Evolutionary conservation across 768 basidiomycete genomes (phyloP).

Genomic region (Suillus decipiens): DNA sequence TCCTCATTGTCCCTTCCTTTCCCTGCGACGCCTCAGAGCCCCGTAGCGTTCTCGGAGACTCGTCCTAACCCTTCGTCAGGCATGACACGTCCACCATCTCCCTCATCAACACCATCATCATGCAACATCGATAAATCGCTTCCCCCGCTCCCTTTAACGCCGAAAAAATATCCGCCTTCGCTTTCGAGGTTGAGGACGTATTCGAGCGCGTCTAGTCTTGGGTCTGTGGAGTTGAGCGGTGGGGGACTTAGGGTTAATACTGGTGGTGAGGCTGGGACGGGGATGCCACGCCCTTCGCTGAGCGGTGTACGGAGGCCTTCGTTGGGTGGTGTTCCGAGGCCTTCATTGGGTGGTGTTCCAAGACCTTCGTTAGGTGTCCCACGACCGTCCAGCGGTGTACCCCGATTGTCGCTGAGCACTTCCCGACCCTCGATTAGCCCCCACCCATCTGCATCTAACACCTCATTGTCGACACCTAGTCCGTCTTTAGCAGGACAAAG

Average conservation of each 20-base stretch:
- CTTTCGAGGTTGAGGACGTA: slow-evolving; percentile 35
- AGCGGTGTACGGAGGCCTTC: slow-evolving; percentile 16
- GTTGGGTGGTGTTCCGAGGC: slow-evolving; percentile 12
- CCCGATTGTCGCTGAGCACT: slow-evolving; percentile 29
- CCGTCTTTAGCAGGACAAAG: slow-evolving; percentile 1
- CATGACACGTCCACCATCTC: slow-evolving; percentile 22
- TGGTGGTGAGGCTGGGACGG: slow-evolving; percentile 10
- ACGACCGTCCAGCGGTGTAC: slow-evolving; percentile 21
- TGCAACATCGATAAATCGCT: slow-evolving; percentile 33
- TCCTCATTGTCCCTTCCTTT: slow-evolving; percentile 33
- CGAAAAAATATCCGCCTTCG: slow-evolving; percentile 22
- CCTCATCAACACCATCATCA: slow-evolving; percentile 26
- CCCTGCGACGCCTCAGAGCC: slow-evolving; percentile 29
- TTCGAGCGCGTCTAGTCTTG: slow-evolving; percentile 27
- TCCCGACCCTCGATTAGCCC: slow-evolving; percentile 23
- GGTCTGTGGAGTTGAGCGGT: slow-evolving; percentile 20
- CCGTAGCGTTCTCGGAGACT: slow-evolving; percentile 8
- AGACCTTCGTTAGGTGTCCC: too few species aligned
- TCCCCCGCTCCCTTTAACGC: slow-evolving; percentile 29
- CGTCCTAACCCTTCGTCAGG: not conserved
- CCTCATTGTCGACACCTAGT: slow-evolving; percentile 6
- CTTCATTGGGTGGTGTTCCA: slow-evolving; percentile 15
- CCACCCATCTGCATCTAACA: not conserved
- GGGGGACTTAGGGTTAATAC: slow-evolving; percentile 6
- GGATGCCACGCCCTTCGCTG: slow-evolving; percentile 17